phyloP scores from a whole-genome alignment of 345 rosid species.

The Gossypium anomalum region DNA sequence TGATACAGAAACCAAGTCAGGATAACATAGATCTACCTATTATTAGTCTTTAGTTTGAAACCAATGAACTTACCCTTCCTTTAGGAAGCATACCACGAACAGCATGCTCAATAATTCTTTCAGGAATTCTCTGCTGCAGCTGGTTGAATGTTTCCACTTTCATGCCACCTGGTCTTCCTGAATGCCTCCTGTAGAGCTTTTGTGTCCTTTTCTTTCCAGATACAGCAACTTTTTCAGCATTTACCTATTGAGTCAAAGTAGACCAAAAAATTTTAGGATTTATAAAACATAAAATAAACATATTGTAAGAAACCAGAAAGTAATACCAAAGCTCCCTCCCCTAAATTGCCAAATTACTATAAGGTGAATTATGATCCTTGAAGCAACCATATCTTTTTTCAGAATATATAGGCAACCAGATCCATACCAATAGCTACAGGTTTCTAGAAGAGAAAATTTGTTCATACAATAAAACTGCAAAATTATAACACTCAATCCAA shows the following conservation, averaged over 20 bases:
- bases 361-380: background rate
- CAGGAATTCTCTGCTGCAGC: constrained; percentile 92
- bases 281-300: background rate
- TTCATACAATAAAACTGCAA: background rate
- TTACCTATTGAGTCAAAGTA: constrained; percentile 44
- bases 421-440: background rate
- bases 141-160: constrained; percentile 85
- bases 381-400: background rate
- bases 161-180: constrained; percentile 99
- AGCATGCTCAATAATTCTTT: constrained; percentile 95
- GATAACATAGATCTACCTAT: background rate
- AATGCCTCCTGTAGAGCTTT: constrained; percentile 96
- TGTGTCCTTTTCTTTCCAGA: constrained; percentile 93
- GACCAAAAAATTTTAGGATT: background rate
- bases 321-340: background rate
- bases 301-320: background rate
- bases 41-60: background rate
- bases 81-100: constrained; percentile 99
- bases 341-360: constrained; percentile 4
- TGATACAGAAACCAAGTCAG: background rate
- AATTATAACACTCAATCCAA: background rate
- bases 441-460: background rate
- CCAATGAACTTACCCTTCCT: constrained; percentile 67
- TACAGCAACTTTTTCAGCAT: constrained; percentile 94
- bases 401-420: background rate